Base-by-base conservation (phyloP, 2,329 filamentous ascomycete species). In the Amesomyces nigricolor region DNA sequence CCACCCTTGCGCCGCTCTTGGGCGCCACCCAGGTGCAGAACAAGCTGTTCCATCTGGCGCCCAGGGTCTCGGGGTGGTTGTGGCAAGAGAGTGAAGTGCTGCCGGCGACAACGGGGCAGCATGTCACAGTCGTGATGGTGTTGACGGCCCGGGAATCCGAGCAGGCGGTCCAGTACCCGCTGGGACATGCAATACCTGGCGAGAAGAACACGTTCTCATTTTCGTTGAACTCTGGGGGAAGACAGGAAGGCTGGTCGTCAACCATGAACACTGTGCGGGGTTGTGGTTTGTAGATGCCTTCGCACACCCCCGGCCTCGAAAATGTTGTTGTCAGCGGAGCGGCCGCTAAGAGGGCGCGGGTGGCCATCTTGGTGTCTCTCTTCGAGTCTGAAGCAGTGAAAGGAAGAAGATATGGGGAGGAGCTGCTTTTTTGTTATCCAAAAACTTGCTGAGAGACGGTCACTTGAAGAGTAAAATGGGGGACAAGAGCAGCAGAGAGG, bases 1-100 rank as follows among this genome's bases (percentile, higher is more conserved):
- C 54, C 16, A 71, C 40, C 2, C 58, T 45, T 14, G 61, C 65
- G 13, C 54, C 54, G 5, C n/a, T 22, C 4, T 59, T 54, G 4
- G 67, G 66, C 1, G 67, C 67, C 22, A 64, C 65, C 67, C 68
- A 72, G 1, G 67, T 70, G 59, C 69, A 72, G 22, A 66, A 67
- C 44, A 69, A 38, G 4, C 62, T 64, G 14, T 57, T 58, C 64
- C 64, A 72, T 2, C 57, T 53, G 4, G 47, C 52, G 2, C 14
- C 8, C 1, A 70, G 55, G 2, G 61, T 63, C 6, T 51, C 46
- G 1, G 67, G 61, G 6, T 68, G 57, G 9, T 70, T 65, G 49
- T 47, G 44, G 16, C 70, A 72, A 2, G 47, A 58, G 4, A 71
- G 58, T 0, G 60, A 64, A 10, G 72, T 53, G 35, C 58, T 56